Percentiles rank a stretch among this genome's conserved stretches.
Conservation (phyloP, 441 rosid species). For the Gossypium gossypioides region DNA sequence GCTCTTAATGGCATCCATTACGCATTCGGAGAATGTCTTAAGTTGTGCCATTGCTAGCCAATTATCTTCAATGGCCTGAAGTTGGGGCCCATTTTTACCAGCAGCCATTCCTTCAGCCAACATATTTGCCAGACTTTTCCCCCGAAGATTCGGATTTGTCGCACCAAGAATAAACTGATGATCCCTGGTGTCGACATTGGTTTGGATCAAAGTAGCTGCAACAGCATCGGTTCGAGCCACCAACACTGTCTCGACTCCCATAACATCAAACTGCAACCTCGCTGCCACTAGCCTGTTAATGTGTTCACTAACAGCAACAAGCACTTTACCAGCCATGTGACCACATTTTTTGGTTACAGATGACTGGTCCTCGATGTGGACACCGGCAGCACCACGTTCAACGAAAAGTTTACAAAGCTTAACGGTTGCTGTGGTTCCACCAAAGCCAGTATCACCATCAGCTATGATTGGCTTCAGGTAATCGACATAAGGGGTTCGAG, state of each 20-base stretch:
- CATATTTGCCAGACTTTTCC: conserved; percentile 50
- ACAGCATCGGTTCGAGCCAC: conserved; percentile 86
- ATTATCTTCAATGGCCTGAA: conserved; percentile 72
- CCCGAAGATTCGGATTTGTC: conserved; percentile 59
- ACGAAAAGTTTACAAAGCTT: conserved; percentile 90
- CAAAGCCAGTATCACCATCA: conserved; percentile 87
- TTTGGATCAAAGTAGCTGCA: conserved; percentile 68
- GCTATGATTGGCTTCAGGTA: conserved; percentile 88
- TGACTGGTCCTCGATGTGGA: conserved; percentile 87
- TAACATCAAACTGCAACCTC: conserved; percentile 78
- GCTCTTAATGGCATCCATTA: conserved; percentile 46
- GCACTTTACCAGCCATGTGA: conserved; percentile 92
- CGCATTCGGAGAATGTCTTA: conserved; percentile 66
- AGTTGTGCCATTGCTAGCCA: conserved; percentile 64
- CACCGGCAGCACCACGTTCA: conserved; percentile 88
- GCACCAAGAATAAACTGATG: conserved; percentile 84
- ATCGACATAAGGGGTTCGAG: conserved; percentile 70
- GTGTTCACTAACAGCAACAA: conserved; percentile 79
- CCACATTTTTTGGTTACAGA: conserved; percentile 91
- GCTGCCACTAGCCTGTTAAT: conserved; percentile 87
- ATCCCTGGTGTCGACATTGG: conserved; percentile 71
- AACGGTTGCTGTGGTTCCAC: conserved; percentile 84
- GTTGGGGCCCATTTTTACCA: conserved; percentile 62
- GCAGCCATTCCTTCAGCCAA: conserved; percentile 64
- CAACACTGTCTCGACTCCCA: conserved; percentile 83